Evolutionary conservation across 768 basidiomycete species (phyloP), one percentile per base, ranked within the genome.

Genomic region (Collybiopsis confluens): DNA sequence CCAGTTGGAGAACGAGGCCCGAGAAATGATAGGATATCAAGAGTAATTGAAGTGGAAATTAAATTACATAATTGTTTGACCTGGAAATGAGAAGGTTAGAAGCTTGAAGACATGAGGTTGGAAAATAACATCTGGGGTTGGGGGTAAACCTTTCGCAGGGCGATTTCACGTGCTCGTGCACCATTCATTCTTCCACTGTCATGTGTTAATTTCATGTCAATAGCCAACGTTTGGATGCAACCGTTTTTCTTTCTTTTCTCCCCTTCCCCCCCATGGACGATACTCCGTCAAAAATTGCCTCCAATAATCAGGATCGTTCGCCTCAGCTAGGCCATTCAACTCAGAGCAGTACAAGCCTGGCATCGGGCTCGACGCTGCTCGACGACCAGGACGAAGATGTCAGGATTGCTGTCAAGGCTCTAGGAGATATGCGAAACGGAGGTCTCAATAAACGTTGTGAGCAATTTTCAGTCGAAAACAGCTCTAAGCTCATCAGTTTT

Each of bases 361-460:
- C 52, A 3, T 52, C 50, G 16, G 33, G 35, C 35, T 43, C 38
- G 23, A 44, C 54, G 16, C 52, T 57, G 1, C 70, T 80, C 59
- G 76, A 77, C 47, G 73, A 75, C 62, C 78, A 87, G 54, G 88
- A 90, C 58, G 89, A 90, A 67, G 84, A 81, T 61, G 88, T 90
- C 0, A 78, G 83, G 48, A 92, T 91, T 64, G 91, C 90, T 20
- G 83, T 89, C 11, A 70, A 78, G 35, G 90, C 89, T 0, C 75
- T 92, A 15, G 89, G 78, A 24, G 86, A 88, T 62, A 91, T 92
- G 90, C 76, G 86, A 52, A 85, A 77, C 49, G 73, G 77, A 36
- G 45, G 45, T 54, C 64, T 65, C 40, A 63, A 56, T 57, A 52
- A 58, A 38, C 35, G 27, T 28, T 45, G 46, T 50, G 26, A 24